Conservation (phyloP, 768 basidiomycete species). For the Infundibulicybe gibba region DNA sequence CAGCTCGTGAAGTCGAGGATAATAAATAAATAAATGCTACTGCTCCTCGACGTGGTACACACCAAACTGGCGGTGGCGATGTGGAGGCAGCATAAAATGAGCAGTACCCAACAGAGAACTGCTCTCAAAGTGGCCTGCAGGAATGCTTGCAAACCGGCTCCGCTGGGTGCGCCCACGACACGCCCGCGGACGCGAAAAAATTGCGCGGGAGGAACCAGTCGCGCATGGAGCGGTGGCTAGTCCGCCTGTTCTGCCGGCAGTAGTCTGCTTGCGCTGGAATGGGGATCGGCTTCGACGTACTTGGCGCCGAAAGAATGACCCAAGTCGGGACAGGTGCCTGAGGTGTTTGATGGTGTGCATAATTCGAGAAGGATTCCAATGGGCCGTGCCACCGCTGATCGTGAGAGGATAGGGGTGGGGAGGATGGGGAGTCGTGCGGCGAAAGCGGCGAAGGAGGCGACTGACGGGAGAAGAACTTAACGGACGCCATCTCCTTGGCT, state of each 20-base stretch:
- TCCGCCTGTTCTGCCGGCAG: conserved; percentile 23
- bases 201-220: conserved; percentile 55
- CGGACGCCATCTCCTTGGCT: conserved; percentile 50
- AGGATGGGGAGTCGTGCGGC: conserved; percentile 5
- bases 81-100: too few species aligned
- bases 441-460: conserved; percentile 37
- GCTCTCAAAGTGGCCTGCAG: too few species aligned
- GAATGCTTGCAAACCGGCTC: too few species aligned
- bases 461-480: conserved; percentile 50
- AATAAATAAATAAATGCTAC: too few species aligned
- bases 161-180: conserved; percentile 10
- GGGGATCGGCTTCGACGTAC: background rate
- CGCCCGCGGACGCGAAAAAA: conserved; percentile 41
- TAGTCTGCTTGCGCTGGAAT: conserved; percentile 17
- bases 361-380: background rate
- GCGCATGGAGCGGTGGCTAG: conserved; percentile 32
- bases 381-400: background rate
- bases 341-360: background rate
- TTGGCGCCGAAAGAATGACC: background rate
- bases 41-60: too few species aligned
- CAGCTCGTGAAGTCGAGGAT: too few species aligned
- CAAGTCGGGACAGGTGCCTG: background rate
- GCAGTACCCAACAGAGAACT: too few species aligned
- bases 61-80: too few species aligned
- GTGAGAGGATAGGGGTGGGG: conserved; percentile 4